Evolutionary conservation across 768 basidiomycete genomes (phyloP), one percentile per base, ranked within the genome.

Genomic region (Xerocomellus amylosporus): DNA sequence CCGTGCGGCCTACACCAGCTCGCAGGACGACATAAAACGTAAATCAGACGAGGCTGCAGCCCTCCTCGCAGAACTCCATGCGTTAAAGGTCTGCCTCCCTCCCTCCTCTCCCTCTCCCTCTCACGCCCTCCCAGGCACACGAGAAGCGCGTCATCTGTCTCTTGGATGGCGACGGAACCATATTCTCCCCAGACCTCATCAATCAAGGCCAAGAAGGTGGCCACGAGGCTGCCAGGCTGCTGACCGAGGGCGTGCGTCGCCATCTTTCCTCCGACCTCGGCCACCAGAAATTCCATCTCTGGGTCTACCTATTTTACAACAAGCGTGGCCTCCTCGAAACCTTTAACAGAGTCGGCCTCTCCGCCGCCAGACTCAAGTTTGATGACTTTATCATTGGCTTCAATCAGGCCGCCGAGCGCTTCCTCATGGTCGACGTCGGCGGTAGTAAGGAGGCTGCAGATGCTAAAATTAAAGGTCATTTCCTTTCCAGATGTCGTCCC

Each of bases 371-470:
- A n/a, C 55, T 63, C 43, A 76, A 74, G 46, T 82, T 88, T 58
- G 83, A 86, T 4, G 83, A 84, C 17, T 89, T 89, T 63, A 69
- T 84, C 51, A 68, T 77, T 47, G 87, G 87, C 8, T 87, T 89
- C 64, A 87, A 87, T 67, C 83, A 86, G 68, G 83, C 86, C 12
- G 73, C 80, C 14, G 81, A 83, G 54, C 78, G 84, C 40, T 88
- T 88, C 65, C 69, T 80, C 48, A 82, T 89, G 71, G 76, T 86
- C 31, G 87, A 89, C 68, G 86, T 86, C 47, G 87, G 87, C 45
- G 74, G 72, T 55, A 82, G 77, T 46, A 89, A 89, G 71, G 87
- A 89, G 74, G 85, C 83, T 4, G 87, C 85, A 28, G 87, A 89
- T 67, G 78, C 83, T 41, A 89, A 89, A 71, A 80, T 89, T 65